Conservation (phyloP, 805 yeast genomes). For the Candida verbasci region DNA sequence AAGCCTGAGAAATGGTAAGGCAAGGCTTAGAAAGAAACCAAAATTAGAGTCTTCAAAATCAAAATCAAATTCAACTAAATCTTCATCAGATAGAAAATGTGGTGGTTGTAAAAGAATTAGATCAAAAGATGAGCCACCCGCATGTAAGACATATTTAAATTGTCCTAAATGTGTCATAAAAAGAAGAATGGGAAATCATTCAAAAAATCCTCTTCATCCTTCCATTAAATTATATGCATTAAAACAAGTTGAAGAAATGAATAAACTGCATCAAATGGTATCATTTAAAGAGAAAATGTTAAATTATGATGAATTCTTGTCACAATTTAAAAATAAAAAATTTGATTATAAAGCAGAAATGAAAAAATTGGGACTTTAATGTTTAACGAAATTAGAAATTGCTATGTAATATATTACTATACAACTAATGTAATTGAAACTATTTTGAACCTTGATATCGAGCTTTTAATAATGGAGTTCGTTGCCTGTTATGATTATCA, state of each 20-base stretch:
- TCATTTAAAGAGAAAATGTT: not conserved
- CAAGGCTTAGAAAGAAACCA: too few relatives aligned
- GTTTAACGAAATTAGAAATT: not conserved
- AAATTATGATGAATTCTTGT: not conserved
- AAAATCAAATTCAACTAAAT: too few relatives aligned
- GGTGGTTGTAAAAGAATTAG: not conserved
- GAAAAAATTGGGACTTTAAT: not conserved
- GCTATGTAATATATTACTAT: not conserved
- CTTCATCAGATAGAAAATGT: not conserved
- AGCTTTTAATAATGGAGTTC: not conserved
- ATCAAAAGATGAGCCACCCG: not conserved
- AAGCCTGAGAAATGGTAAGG: too few relatives aligned
- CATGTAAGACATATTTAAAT: not conserved
- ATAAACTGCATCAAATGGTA: not conserved
- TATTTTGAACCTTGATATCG: not conserved
- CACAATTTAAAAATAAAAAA: not conserved
- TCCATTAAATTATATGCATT: not conserved
- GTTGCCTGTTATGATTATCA: too few relatives aligned
- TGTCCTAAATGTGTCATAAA: conserved; percentile 1
- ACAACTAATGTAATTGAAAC: not conserved
- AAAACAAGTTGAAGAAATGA: not conserved
- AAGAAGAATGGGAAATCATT: not conserved
- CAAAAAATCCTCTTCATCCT: not conserved
- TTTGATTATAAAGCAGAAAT: not conserved
- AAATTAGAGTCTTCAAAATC: too few relatives aligned